phyloP scores from a whole-genome alignment of 768 basidiomycete genomes.

The Tulasnella sp. region DNA sequence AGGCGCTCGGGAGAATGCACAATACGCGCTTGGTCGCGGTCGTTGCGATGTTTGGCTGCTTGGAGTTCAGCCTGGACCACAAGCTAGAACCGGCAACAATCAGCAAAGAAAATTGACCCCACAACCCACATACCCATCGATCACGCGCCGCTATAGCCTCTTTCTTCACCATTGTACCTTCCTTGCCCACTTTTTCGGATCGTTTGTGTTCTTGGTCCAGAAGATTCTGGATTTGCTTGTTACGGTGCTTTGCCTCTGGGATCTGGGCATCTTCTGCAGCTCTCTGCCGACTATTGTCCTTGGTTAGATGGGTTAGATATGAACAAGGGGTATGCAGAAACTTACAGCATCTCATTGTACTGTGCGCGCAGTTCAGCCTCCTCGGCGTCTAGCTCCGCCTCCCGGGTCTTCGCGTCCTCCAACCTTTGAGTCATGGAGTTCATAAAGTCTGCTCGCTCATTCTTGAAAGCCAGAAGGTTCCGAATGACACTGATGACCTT shows the following conservation, averaged over 20 bases:
- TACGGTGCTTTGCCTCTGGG: slow-evolving; percentile 37
- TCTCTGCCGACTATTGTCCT: background rate
- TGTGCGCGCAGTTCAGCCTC: slow-evolving; percentile 41
- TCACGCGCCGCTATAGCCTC: slow-evolving; percentile 53
- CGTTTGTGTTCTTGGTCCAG: slow-evolving; percentile 3
- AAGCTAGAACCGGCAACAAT: background rate
- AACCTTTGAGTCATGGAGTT: slow-evolving; percentile 19
- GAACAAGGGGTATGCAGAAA: slow-evolving; percentile 34
- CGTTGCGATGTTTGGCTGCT: slow-evolving; percentile 49
- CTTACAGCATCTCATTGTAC: slow-evolving; percentile 28
- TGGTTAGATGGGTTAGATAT: background rate
- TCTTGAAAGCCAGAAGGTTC: slow-evolving; percentile 86
- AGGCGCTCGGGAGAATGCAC: slow-evolving; percentile 89
- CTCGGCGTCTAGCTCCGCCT: slow-evolving; percentile 19
- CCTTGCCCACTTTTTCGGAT: slow-evolving; percentile 40
- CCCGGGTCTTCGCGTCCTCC: slow-evolving; percentile 18
- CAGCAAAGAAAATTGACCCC: background rate
- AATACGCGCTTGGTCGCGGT: slow-evolving; percentile 56
- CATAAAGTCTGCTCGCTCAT: slow-evolving; percentile 53
- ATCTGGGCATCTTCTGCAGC: slow-evolving; percentile 13
- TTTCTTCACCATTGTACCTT: slow-evolving; percentile 57
- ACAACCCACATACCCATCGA: slow-evolving; percentile 39
- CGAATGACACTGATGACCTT: slow-evolving; percentile 75
- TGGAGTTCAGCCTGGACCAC: background rate
- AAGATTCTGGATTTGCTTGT: slow-evolving; percentile 37